Evolutionary conservation across 2,329 filamentous ascomycete species (phyloP).

Genomic region (Blastomyces gilchristii): DNA sequence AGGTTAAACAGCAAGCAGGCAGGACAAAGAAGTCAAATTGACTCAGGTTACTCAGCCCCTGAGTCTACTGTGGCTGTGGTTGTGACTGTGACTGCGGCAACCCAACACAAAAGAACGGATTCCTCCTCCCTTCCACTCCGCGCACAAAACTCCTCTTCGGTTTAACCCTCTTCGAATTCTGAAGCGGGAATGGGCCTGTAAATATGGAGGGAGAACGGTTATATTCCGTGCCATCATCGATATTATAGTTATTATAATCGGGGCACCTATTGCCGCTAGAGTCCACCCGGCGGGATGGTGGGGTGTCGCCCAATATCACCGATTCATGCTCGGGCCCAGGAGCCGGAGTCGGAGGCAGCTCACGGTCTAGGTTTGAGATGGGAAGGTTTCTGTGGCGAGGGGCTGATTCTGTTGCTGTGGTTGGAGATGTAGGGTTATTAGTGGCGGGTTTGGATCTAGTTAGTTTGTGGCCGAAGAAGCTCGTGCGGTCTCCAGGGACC

Average conservation of each 20-base stretch:
- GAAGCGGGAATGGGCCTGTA: not conserved
- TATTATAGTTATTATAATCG: not conserved
- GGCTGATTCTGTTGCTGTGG: not conserved
- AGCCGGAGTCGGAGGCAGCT: not conserved
- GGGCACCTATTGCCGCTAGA: not conserved
- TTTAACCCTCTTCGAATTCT: not conserved
- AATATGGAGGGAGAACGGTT: not conserved
- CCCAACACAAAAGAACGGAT: conserved; percentile 3
- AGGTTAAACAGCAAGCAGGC: not conserved
- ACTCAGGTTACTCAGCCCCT: not conserved
- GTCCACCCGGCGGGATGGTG: not conserved
- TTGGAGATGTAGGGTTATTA: not conserved
- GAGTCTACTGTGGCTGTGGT: not conserved
- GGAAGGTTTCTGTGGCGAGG: not conserved
- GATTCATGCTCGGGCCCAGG: not conserved
- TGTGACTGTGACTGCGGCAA: not conserved
- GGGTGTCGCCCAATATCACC: not conserved
- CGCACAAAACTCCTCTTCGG: conserved; percentile 2
- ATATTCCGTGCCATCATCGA: not conserved
- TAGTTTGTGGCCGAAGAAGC: not conserved
- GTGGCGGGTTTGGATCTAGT: not conserved
- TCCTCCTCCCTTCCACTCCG: not conserved
- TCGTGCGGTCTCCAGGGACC: not conserved
- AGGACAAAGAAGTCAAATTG: not conserved
- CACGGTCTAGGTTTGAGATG: not conserved